These are phyloP conservation scores for Candida qinlingensis DNA, from an alignment of 805 yeast species.

Conservation along the genomic window DNA sequence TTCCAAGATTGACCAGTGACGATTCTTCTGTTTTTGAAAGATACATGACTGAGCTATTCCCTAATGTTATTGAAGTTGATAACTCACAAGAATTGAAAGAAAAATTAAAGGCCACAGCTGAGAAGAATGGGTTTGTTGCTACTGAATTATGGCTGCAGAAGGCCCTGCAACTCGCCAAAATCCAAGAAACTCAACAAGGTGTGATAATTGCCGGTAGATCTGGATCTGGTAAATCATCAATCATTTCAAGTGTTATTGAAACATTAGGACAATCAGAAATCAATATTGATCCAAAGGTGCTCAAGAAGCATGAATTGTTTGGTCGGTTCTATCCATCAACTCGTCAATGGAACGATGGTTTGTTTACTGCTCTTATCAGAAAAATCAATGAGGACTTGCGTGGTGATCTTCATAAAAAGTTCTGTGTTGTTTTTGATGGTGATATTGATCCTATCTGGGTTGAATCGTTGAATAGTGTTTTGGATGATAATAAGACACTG, in stretches of 20 bases:
- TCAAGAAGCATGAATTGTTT: slow-evolving; percentile 58
- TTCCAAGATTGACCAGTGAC: slow-evolving; percentile 56
- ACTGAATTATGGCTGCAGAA: slow-evolving; percentile 46
- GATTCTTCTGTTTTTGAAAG: slow-evolving; percentile 43
- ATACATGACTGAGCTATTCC: slow-evolving; percentile 24
- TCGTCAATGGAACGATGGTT: slow-evolving; percentile 89
- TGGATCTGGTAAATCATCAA: slow-evolving; percentile 66
- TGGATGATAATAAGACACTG: slow-evolving; percentile 79
- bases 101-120: slow-evolving; percentile 26
- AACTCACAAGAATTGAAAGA: slow-evolving; percentile 26
- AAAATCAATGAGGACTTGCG: slow-evolving; percentile 46
- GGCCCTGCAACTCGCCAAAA: slow-evolving; percentile 54
- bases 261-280: slow-evolving; percentile 35
- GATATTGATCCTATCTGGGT: slow-evolving; percentile 94
- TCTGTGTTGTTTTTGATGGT: slow-evolving; percentile 88
- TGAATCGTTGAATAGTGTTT: slow-evolving; percentile 81
- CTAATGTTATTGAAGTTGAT: slow-evolving; percentile 17
- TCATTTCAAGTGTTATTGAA: slow-evolving; percentile 44
- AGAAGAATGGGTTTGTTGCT: slow-evolving; percentile 27
- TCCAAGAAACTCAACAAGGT: slow-evolving; percentile 67
- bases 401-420: slow-evolving; percentile 49
- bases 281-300: slow-evolving; percentile 68
- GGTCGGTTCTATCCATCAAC: slow-evolving; percentile 74
- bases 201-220: slow-evolving; percentile 74
- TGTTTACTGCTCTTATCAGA: slow-evolving; percentile 65